Evolutionary conservation across 164 flowering plant genomes (phyloP).

Genomic region (Euptelea pleiosperma): DNA sequence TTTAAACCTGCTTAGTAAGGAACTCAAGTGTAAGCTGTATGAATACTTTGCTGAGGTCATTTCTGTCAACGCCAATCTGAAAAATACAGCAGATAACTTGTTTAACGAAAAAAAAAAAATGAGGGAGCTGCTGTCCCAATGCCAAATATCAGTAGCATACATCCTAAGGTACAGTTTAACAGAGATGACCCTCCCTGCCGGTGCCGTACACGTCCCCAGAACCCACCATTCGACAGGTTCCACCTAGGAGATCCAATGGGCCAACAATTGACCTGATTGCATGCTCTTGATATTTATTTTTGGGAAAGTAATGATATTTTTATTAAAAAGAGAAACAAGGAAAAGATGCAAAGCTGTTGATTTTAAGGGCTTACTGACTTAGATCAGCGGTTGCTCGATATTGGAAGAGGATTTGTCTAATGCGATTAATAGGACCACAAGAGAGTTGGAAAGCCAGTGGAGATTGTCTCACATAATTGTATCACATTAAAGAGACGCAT

Average conservation of each 20-base stretch:
- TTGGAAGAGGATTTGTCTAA: background rate
- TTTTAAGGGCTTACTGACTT: too few species aligned
- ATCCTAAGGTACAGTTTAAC: slow-evolving; percentile 1
- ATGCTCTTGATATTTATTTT: background rate
- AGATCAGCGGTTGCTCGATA: too few species aligned
- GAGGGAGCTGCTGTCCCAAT: too few species aligned
- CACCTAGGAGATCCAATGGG: too few species aligned
- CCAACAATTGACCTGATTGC: too few species aligned
- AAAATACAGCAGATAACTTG: slow-evolving; percentile 10
- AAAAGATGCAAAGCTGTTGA: background rate
- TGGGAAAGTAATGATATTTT: background rate
- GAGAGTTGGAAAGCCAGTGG: background rate
- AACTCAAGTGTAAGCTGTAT: slow-evolving; percentile 92
- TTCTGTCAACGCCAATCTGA: slow-evolving; percentile 88
- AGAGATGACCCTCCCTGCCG: too few species aligned
- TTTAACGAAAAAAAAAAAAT: background rate
- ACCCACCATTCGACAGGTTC: too few species aligned
- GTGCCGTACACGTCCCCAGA: too few species aligned
- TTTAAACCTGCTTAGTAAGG: slow-evolving; percentile 76
- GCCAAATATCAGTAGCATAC: background rate
- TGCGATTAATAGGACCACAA: background rate
- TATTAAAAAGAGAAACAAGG: background rate
- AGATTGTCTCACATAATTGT: too few species aligned
- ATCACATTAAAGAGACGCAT: too few species aligned
- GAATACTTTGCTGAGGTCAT: slow-evolving; percentile 71